Evolutionary conservation across 306 rosid genomes (phyloP), one percentile per base, ranked within the genome.

Genomic region (Coriaria nepalensis): DNA sequence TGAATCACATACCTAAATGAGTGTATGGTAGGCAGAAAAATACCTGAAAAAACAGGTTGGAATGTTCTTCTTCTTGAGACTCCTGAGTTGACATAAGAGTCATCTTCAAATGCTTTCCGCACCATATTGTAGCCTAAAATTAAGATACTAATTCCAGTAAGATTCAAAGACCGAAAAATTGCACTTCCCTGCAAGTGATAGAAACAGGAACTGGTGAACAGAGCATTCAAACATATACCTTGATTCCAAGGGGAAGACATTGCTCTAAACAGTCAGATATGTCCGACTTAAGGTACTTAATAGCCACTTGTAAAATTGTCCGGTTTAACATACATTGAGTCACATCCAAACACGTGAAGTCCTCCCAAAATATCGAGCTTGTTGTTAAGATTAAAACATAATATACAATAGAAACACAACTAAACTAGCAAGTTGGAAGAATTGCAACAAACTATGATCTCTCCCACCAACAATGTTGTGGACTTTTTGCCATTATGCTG

Each of bases 61-160:
- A 44, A 44, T 88, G 97, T 63, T 84, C 95, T 32, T 81, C 90
- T 49, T 81, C 97, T 63, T 81, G 78, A 57, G 93, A 88, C 10
- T 73, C 97, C 81, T 70, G 77, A 13, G 74, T 61, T 6, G 90
- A 78, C 84, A 88, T 68, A 42, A 88, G 81, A 45, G 82, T 76
- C 97, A 84, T 81, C 68, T 78, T 72, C 57, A 83, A 59, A 75
- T 88, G 95, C 73, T 88, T 88, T 52, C 65, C 76, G 55, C 90
- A 76, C 97, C 95, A 88, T 52, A 64, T 55, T 71, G 68, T 74
- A 37, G 90, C 95, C 97, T 86, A 59, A 55, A 35, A 57, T 6
- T 55, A 50, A 66, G 39, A 29, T 51, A 36, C 43, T 35, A 64
- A 43, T 54, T 35, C 37, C 49, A 52, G 8, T 9, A 44, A 59